Base-by-base conservation (phyloP, 2,329 filamentous ascomycete genomes). In the Nectriaceae sp. region DNA sequence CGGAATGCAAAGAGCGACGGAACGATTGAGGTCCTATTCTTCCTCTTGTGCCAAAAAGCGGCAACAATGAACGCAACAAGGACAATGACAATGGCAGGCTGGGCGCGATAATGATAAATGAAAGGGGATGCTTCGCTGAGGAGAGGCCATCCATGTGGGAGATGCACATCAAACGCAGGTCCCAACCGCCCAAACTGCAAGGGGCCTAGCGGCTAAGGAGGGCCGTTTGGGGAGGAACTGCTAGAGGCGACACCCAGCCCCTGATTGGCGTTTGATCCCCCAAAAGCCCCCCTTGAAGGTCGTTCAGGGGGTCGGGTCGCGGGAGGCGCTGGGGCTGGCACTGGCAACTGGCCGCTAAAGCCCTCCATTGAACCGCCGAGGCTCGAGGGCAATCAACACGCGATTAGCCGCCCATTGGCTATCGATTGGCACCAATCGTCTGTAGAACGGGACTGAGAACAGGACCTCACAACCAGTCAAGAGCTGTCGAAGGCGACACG, bases 101-200 rank as follows among this genome's bases (percentile, higher is more conserved):
- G 55, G 53, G 41, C 46, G 42, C 46, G 46, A 58, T 52, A 36
- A 45, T 39, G 46, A 39, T 42, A 59, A 57, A 59, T 53, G 52
- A 62, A 49, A 53, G 31, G 49, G 21, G 47, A 46, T 38, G 31
- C 16, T 40, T 11, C 33, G 47, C 36, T 42, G 38, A 49, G 40
- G 33, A 41, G 38, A 50, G 44, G 44, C 42, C 5, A 16, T 47
- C 52, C 44, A 55, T 46, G 47, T 49, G 52, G 55, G 33, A 55
- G 20, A 42, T 53, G 50, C 21, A 47, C 39, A 46, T 55, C 40
- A 26, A 29, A 47, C 42, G 51, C 53, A 60, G 55, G 54, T 53
- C 59, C 55, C 55, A 56, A 48, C 48, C 55, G 53, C 50, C 49
- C 39, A 54, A 43, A 26, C 54, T 52, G 35, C 16, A 47, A 40